Evolutionary conservation across 2,329 filamentous ascomycete genomes (phyloP), one percentile per base, ranked within the genome.

Genomic region (Exutisphaerella laricina): DNA sequence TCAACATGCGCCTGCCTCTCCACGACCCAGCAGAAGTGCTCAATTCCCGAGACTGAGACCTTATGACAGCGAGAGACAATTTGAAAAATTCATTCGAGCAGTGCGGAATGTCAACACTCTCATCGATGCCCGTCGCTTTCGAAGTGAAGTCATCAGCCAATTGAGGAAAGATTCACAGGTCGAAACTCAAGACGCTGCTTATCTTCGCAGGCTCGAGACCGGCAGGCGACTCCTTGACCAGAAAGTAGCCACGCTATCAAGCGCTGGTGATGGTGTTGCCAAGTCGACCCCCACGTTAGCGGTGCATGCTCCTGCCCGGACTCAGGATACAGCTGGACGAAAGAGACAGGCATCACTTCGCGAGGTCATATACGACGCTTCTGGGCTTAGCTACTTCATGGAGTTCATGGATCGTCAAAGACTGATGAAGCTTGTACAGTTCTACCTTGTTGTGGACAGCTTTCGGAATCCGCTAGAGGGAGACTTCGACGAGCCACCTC

Each of bases 341-440:
- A 70, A 89, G 28, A 82, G 88, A 51, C 84, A 85, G 55, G 83
- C 84, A 5, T 82, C 85, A 1, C 71, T 97, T 2, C 78, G 82
- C 9, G 88, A 97, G 52, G 74, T 98, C n/a, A 73, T 98, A 45
- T 84, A 89, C 54, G 88, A 94, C 64, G 79, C 92, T 2, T 85
- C 90, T 1, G 90, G 88, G 0, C 73, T 98, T 6, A 97, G 92
- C 2, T 98, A 95, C 62, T 97, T 98, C 68, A 98, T 98, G 92
- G 92, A 98, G 62, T 97, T 88, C 59, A 98, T 98, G 92, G 92
- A 98, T 62, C 82, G 92, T 30, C 85, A 89, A 61, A 76, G 78
- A 12, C 73, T 90, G 18, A 90, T 97, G 83, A 78, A 85, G 10
- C 70, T 96, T 34, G 89, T 98, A 4, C 92, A 98, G 59, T 98